Conservation (phyloP, 345 rosid species). For the Camelina neglecta region DNA sequence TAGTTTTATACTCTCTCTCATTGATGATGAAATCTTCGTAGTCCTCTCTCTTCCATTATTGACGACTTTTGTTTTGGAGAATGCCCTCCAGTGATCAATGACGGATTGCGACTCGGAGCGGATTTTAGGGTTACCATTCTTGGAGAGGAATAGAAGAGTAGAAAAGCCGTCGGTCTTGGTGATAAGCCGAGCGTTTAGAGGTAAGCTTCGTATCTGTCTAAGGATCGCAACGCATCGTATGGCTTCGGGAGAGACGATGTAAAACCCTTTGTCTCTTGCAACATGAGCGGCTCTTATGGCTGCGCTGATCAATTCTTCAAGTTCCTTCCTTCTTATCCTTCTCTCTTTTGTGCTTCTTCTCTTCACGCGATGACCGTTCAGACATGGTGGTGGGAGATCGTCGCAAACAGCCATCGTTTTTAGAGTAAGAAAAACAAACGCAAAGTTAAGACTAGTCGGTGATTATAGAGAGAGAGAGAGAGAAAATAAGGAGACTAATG, state of each 20-base stretch:
- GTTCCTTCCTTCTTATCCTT: background rate
- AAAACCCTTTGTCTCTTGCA: constrained; percentile 31
- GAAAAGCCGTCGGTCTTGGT: background rate
- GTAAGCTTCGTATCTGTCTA: constrained; percentile 24
- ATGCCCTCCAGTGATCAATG: constrained; percentile 20
- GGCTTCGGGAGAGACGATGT: constrained; percentile 39
- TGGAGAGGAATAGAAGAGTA: constrained; percentile 7
- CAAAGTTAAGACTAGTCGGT: background rate
- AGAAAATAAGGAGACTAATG: background rate
- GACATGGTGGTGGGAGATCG: constrained; percentile 14
- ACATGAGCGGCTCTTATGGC: constrained; percentile 26
- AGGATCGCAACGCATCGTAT: constrained; percentile 15
- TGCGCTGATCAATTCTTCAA: background rate
- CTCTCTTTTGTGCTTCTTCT: constrained; percentile 9
- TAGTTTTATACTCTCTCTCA: constrained; percentile 1
- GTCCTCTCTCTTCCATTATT: background rate
- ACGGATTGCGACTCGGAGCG: constrained; percentile 15
- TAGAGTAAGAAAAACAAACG: background rate
- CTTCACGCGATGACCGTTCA: background rate
- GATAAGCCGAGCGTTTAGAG: constrained; percentile 14
- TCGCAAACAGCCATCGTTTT: constrained; percentile 6
- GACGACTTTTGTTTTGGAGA: background rate
- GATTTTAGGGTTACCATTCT: constrained; percentile 40
- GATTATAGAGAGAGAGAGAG: background rate
- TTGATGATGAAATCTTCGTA: background rate